Base-by-base conservation (phyloP, 441 rosid genomes). In the Pelargonium cotyledonis region DNA sequence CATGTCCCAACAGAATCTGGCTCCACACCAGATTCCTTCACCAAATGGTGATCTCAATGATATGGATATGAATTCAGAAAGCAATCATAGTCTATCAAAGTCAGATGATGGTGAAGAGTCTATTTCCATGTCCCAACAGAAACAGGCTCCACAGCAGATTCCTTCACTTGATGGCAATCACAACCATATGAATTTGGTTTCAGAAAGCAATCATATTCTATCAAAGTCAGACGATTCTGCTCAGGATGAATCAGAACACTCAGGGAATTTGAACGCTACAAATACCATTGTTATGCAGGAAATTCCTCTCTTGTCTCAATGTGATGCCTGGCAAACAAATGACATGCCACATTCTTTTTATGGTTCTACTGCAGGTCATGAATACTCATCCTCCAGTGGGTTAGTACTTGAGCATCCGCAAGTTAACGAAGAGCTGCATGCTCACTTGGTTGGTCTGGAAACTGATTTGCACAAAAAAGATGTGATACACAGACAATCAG, bases 241-340 rank as follows among this genome's bases (percentile, higher is more conserved):
- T 60, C 80, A 80, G 14, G 70, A 67, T 74, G 71, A 71, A 60
- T 68, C 80, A 9, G 76, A 75, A 44, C 72, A 67, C 78, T 82
- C 76, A 0, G 81, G 70, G 72, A 72, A 80, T 70, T 73, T 77
- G 76, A 85, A 80, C 69, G 67, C 67, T 66, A 77, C 73, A 49
- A 76, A 83, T 78, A 75, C 74, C 75, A 70, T 89, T 67, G 72
- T 77, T 41, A 69, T 72, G 73, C 87, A 76, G 75, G 86, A 75
- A 70, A 79, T 73, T 78, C 83, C 81, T 8, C 77, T 80, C 72
- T 75, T 89, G 75, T 78, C 87, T 58, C 67, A 80, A 62, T 81
- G 82, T 78, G 85, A 80, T 78, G 80, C 84, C 55, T 95, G 97
- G 97, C 84, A 85, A 31, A 74, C 82, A 67, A 84, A 71, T 72